Conservation (phyloP, 176 grass and related monocot genomes). For the Aegilops bicornis region DNA sequence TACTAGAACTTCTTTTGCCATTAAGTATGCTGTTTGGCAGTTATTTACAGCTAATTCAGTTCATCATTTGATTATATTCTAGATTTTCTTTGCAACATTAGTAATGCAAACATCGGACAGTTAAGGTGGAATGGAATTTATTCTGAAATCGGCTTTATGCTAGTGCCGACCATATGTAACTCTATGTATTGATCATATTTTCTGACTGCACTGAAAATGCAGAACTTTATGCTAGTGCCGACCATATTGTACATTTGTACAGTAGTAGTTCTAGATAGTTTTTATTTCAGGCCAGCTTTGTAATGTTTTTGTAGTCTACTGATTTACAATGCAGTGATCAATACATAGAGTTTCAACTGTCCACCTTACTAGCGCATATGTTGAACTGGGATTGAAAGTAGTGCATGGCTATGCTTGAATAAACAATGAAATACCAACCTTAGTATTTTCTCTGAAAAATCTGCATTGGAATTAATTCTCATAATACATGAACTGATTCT, state of each 20-base stretch:
- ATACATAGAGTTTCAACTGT: background rate
- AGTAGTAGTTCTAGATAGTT: background rate
- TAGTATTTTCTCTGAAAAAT: background rate
- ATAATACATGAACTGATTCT: background rate
- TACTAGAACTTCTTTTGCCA: slow-evolving; percentile 35
- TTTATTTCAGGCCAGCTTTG: background rate
- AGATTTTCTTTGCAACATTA: background rate
- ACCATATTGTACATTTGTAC: slow-evolving; percentile 7
- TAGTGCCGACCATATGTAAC: no score
- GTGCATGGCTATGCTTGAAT: background rate
- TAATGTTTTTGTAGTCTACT: background rate
- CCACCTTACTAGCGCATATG: background rate
- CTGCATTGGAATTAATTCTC: background rate
- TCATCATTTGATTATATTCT: slow-evolving; percentile 10
- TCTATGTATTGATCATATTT: background rate
- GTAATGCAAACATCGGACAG: background rate
- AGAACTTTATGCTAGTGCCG: background rate
- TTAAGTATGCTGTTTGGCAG: slow-evolving; percentile 59
- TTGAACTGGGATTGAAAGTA: background rate
- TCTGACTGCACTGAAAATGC: background rate
- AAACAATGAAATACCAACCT: background rate
- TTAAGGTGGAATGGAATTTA: slow-evolving; percentile 10
- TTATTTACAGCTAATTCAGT: background rate
- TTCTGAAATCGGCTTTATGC: background rate
- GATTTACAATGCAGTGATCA: background rate